Evolutionary conservation across 2,329 filamentous ascomycete genomes (phyloP).

Genomic region (Diplodia seriata): DNA sequence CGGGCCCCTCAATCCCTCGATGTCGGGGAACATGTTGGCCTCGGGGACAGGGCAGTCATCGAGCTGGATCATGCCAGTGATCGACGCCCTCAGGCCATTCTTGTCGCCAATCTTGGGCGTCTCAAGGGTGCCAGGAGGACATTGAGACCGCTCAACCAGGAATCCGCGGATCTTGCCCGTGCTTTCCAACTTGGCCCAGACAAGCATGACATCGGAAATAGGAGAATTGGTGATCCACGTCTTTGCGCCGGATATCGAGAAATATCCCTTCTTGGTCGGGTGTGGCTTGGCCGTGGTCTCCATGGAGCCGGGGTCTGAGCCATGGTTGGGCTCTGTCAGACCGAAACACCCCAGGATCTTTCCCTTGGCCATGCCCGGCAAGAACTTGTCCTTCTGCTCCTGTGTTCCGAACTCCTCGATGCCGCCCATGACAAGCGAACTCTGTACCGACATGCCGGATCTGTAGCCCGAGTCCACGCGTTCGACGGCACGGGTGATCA

Average conservation of each 20-base stretch:
- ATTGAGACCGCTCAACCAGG: constrained; percentile 82
- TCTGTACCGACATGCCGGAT: constrained; percentile 92
- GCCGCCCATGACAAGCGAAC: constrained; percentile 89
- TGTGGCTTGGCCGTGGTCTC: constrained; percentile 86
- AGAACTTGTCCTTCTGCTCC: constrained; percentile 84
- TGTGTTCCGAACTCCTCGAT: constrained; percentile 87
- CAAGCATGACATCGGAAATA: constrained; percentile 81
- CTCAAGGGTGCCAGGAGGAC: constrained; percentile 85
- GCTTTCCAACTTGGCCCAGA: constrained; percentile 92
- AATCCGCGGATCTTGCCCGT: constrained; percentile 96
- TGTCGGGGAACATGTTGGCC: constrained; percentile 90
- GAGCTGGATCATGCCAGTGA: constrained; percentile 98
- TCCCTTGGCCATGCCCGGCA: constrained; percentile 82
- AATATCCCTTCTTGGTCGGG: constrained; percentile 82
- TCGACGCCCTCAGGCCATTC: constrained; percentile 88
- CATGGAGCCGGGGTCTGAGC: constrained; percentile 90
- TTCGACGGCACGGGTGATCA: constrained; percentile 90
- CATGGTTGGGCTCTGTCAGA: constrained; percentile 90
- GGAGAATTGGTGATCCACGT: constrained; percentile 97
- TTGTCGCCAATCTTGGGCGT: constrained; percentile 95
- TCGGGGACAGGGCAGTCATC: constrained; percentile 87
- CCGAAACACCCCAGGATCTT: constrained; percentile 86
- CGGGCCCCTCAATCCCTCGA: constrained; percentile 85
- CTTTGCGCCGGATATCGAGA: constrained; percentile 79
- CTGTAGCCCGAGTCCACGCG: constrained; percentile 90